phyloP scores from a whole-genome alignment of 176 grass and related monocot species.

The Pontederia crassipes region DNA sequence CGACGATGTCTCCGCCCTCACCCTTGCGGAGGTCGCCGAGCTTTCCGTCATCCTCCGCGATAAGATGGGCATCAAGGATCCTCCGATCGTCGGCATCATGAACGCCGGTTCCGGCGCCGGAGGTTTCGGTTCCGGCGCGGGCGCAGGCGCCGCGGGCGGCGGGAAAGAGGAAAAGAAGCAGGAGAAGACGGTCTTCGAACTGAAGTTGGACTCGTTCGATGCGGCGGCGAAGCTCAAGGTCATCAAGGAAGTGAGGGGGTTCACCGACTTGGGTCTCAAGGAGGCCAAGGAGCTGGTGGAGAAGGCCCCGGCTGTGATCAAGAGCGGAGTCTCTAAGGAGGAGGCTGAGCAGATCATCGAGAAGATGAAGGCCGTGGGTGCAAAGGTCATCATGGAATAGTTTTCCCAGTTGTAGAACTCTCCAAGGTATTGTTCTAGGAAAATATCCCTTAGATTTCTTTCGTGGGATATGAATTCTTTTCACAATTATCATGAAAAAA shows the following conservation, averaged over 20 bases:
- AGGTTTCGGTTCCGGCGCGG: background rate
- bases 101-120: slow-evolving; percentile 62
- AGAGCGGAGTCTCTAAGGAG: slow-evolving; percentile 71
- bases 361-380: slow-evolving; percentile 78
- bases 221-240: slow-evolving; percentile 96
- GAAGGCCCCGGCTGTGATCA: slow-evolving; percentile 73
- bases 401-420: too few species aligned
- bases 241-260: slow-evolving; percentile 87
- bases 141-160: slow-evolving; percentile 3
- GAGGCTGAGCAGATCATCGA: slow-evolving; percentile 74
- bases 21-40: slow-evolving; percentile 45
- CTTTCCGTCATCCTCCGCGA: slow-evolving; percentile 54
- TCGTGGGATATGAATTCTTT: too few species aligned
- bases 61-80: slow-evolving; percentile 39
- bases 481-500: too few species aligned
- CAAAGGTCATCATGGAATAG: slow-evolving; percentile 71
- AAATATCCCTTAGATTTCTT: too few species aligned
- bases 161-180: slow-evolving; percentile 47
- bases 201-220: slow-evolving; percentile 64
- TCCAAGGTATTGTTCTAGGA: too few species aligned
- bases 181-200: slow-evolving; percentile 95
- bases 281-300: slow-evolving; percentile 96
- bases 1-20: slow-evolving; percentile 68
- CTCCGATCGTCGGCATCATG: slow-evolving; percentile 58
- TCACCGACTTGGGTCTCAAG: slow-evolving; percentile 86